Base-by-base conservation (phyloP, 2,329 filamentous ascomycete species). In the Thelonectria discophora region DNA sequence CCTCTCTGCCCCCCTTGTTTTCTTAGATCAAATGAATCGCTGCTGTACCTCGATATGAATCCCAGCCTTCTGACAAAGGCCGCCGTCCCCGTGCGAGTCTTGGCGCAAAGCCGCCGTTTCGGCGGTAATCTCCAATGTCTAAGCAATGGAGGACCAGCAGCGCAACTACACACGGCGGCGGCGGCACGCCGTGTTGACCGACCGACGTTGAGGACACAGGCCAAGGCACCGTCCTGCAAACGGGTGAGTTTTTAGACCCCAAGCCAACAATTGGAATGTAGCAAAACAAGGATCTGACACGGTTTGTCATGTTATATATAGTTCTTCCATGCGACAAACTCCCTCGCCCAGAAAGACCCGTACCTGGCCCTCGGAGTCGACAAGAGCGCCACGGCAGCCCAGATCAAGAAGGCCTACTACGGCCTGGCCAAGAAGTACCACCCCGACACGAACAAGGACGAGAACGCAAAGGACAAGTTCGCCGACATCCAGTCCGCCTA, bases 391-490 rank as follows among this genome's bases (percentile, higher is more conserved):
- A 89, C 92, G 1, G 81, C 93, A 3, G 82, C 88, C 62, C 94
- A 98, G 37, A 98, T 99, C 76, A 99, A 99, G 77, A 98, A 97
- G 78, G 94, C 95, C 3, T 99, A 99, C 82, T 99, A 99, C 76
- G 92, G 94, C 52, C 83, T 98, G 61, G 95, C 95, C 18, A 99
- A 99, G 79, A 99, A 98, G 75, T 99, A 88, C 76, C 95, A 99
- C 73, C 95, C 95, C 9, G 95, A 99, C 76, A 98, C 95, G 37
- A 99, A 98, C 83, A 98, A 98, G 77, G 95, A 98, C 70, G 78
- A 92, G 3, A 85, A 82, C n/a, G 94, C 95, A 37, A 98, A 98
- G 76, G 95, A 98, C 72, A 94, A 91, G 72, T 99, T 99, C 73
- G 86, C 90, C 65, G 94, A 97, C 70, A 92, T 96, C 56, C 95